Conservation (phyloP, 2,329 filamentous ascomycete species). For the Stenocarpella maydis region DNA sequence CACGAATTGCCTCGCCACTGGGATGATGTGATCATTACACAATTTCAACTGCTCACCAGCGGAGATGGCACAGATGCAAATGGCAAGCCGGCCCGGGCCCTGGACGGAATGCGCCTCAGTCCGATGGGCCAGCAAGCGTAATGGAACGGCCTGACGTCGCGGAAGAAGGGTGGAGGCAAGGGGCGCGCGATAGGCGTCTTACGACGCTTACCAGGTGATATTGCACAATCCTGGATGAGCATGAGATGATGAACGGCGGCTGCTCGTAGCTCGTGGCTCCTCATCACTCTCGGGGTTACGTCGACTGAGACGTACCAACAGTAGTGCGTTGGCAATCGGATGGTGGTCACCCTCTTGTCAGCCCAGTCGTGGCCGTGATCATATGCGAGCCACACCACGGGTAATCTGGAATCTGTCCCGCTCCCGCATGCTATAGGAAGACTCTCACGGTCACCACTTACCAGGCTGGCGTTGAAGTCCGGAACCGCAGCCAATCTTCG, state of each 20-base stretch:
- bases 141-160: neutral
- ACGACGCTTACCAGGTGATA: neutral
- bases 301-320: neutral
- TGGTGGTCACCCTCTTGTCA: neutral
- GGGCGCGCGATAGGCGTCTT: neutral
- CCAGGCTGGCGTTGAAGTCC: neutral
- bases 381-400: neutral
- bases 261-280: neutral
- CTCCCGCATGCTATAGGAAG: neutral
- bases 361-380: neutral
- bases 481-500: constrained; percentile 10
- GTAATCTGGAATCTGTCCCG: neutral
- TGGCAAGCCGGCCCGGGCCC: neutral
- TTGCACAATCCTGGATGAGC: neutral
- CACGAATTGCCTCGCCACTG: neutral
- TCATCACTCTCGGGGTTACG: neutral
- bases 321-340: neutral
- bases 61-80: neutral
- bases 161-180: no score
- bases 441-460: neutral
- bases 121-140: neutral
- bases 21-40: neutral
- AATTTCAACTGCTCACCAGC: neutral
- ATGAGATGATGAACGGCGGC: neutral
- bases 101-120: neutral